These are phyloP conservation scores for Vitis cinerea DNA, from an alignment of 164 flowering plant genomes.

Conservation along the genomic window DNA sequence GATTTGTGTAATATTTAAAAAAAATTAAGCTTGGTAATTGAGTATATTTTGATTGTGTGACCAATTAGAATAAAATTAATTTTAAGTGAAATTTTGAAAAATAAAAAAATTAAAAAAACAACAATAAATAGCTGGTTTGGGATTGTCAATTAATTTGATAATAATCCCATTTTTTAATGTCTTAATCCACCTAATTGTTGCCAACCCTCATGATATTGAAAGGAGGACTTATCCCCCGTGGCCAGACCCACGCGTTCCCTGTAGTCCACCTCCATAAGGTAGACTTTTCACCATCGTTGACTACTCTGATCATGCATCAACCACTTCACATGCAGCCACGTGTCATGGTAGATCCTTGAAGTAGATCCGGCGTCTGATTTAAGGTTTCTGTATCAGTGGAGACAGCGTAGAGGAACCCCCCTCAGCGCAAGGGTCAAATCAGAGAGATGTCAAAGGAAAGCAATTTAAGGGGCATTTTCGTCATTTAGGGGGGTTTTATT, in stretches of 20 bases:
- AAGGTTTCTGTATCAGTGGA: no score
- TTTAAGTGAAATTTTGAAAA: no score
- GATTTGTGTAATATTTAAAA: no score
- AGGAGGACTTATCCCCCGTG: background rate
- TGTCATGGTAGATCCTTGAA: no score
- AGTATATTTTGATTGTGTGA: no score
- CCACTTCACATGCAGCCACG: no score
- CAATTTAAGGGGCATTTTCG: background rate
- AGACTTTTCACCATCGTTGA: no score
- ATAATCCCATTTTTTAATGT: background rate
- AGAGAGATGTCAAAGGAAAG: background rate
- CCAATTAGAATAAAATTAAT: no score
- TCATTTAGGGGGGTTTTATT: background rate
- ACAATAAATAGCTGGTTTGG: background rate
- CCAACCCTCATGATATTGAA: slow-evolving; percentile 10
- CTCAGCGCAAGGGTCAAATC: background rate
- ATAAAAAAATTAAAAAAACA: background rate
- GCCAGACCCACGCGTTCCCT: background rate
- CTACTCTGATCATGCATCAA: no score
- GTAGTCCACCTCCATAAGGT: background rate
- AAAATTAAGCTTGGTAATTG: no score
- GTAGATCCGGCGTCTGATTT: no score
- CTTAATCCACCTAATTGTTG: slow-evolving; percentile 23
- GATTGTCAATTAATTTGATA: background rate
- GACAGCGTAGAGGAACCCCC: background rate